phyloP scores from a whole-genome alignment of 2,329 filamentous ascomycete species.

The Eurotiales sp. region DNA sequence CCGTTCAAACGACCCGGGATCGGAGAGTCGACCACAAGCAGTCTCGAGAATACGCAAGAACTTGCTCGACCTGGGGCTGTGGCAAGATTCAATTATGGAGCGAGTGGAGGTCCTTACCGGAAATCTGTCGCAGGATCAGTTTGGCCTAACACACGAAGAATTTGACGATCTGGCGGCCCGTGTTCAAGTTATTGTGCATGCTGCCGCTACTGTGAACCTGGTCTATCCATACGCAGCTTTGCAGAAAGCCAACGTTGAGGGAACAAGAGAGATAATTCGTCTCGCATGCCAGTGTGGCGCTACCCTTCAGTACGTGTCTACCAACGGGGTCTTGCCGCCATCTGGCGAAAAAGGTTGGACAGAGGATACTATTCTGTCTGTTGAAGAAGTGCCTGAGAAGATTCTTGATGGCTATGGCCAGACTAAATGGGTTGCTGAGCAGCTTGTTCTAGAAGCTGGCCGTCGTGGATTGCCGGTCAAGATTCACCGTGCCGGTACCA shows the following conservation, averaged over 20 bases:
- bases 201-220: constrained; percentile 73
- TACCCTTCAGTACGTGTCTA: constrained; percentile 74
- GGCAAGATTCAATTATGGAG: constrained; percentile 73
- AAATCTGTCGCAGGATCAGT: constrained; percentile 64
- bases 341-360: constrained; percentile 64
- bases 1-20: constrained; percentile 64
- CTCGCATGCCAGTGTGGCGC: constrained; percentile 64
- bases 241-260: constrained; percentile 70
- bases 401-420: constrained; percentile 72
- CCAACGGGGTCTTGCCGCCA: constrained; percentile 72
- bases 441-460: constrained; percentile 66
- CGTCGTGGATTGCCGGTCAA: constrained; percentile 66
- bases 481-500: constrained; percentile 71
- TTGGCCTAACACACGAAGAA: constrained; percentile 63
- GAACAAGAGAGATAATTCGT: constrained; percentile 71
- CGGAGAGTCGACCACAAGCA: constrained; percentile 62
- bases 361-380: constrained; percentile 63
- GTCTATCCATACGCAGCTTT: constrained; percentile 78
- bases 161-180: constrained; percentile 64
- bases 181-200: constrained; percentile 71
- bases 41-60: constrained; percentile 72
- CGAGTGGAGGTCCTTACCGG: constrained; percentile 72
- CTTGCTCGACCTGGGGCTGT: constrained; percentile 71
- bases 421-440: constrained; percentile 78
- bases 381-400: constrained; percentile 66